These are phyloP conservation scores for Penicillium nordicum DNA, from an alignment of 2,329 filamentous ascomycete species.

Conservation along the genomic window DNA sequence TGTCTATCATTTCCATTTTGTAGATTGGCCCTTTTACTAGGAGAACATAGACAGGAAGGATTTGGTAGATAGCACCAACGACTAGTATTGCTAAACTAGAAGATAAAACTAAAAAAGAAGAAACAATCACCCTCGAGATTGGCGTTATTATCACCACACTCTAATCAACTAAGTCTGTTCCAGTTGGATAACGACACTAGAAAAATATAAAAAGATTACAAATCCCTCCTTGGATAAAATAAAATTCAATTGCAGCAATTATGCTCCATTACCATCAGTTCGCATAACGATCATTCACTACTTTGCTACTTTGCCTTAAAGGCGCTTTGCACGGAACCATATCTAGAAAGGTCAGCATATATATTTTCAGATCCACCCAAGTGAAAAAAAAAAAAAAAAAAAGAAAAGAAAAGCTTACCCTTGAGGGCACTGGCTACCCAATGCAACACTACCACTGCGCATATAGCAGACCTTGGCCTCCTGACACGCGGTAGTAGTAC, in stretches of 20 bases:
- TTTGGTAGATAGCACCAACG: not conserved
- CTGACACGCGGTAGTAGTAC: constrained; percentile 51
- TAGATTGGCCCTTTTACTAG: not conserved
- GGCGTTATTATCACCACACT: constrained; percentile 16
- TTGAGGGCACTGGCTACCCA: constrained; percentile 52
- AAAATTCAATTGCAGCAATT: not conserved
- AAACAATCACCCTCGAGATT: constrained; percentile 2
- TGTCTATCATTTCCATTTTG: constrained; percentile 1
- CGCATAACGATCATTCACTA: not conserved
- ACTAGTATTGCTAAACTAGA: not conserved
- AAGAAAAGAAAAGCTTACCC: no score
- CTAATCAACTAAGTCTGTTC: not conserved
- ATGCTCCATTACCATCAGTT: not conserved
- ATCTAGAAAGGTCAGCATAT: constrained; percentile 20
- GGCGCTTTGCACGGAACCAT: constrained; percentile 42
- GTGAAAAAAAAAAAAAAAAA: not conserved
- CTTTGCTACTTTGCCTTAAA: constrained; percentile 20
- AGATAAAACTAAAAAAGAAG: no score
- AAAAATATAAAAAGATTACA: not conserved
- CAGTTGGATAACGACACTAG: no score
- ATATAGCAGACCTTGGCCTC: constrained; percentile 59
- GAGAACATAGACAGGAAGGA: no score
- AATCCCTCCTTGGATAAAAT: not conserved
- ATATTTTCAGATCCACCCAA: not conserved
- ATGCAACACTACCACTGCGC: constrained; percentile 52